Base-by-base conservation (phyloP, 2,329 filamentous ascomycete genomes). In the Colletotrichum abscissum region DNA sequence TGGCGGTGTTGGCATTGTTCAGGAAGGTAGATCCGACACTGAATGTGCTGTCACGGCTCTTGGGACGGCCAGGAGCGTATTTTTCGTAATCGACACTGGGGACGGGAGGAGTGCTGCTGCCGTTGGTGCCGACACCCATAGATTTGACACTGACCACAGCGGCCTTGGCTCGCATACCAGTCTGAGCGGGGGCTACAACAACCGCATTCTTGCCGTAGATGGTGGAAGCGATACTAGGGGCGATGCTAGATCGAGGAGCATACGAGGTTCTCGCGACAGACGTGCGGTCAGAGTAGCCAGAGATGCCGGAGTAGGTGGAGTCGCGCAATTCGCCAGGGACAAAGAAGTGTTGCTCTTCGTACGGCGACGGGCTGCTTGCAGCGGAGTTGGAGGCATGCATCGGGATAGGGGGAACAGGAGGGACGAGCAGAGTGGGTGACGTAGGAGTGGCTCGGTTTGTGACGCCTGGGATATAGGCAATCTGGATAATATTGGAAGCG, bases 401-500 rank as follows among this genome's bases (percentile, higher is more conserved):
- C 59, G 97, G 96, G 74, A 98, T 95, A 19, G 96, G 95, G 55
- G 97, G 97, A 5, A 99, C 95, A 0, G 96, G 96, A n/a, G 95
- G 95, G 5, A 97, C 93, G 63, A 96, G 89, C 24, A 95, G 86
- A 52, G 91, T 92, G 3, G 94, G 94, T 0, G 95, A 96, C n/a
- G 93, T 92, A 5, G 94, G 93, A 8, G 92, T 92, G 14, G 95
- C 95, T 77, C 96, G 91, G 84, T 98, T 98, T 74, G 95, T 98
- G 78, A 98, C 95, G 73, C 97, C 97, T 16, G 97, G 97, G 76
- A 99, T 98, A 83, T 98, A 99, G 69, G 97, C 97, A 83, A 99
- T 99, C 84, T 98, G 97, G 79, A 99, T 99, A 81, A 99, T 96
- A 86, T 99, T 99, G 79, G 97, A 98, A 62, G 97, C 97, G 75